Evolutionary conservation across 1,284 basidiomycete species (phyloP).

Genomic region (Clitocybe nebularis): DNA sequence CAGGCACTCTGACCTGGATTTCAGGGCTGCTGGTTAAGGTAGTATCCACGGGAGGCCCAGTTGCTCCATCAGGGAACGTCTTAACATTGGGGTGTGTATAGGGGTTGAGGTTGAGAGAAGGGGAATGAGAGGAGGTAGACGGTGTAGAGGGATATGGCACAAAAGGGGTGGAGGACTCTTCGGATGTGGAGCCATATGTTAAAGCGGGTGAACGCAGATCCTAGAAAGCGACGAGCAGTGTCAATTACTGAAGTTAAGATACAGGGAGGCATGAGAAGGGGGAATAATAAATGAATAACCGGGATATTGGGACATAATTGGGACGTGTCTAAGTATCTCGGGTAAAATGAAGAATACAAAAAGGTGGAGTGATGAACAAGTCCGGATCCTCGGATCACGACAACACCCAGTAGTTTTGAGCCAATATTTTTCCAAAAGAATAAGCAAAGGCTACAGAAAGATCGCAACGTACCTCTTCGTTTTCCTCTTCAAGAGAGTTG

Average conservation of each 20-base stretch:
- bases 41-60: neutral
- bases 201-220: slow-evolving; percentile 24
- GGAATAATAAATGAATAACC: neutral
- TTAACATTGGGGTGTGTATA: neutral
- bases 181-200: slow-evolving; percentile 28
- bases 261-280: neutral
- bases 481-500: slow-evolving; percentile 53
- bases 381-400: no score
- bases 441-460: slow-evolving; percentile 2
- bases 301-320: no score
- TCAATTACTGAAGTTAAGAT: no score
- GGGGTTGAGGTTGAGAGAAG: slow-evolving; percentile 10
- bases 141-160: slow-evolving; percentile 17
- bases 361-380: no score
- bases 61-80: neutral
- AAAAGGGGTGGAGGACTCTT: slow-evolving; percentile 21
- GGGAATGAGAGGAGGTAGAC: slow-evolving; percentile 5
- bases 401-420: no score
- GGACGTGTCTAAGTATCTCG: no score
- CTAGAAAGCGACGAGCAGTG: no score
- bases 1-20: neutral
- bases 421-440: no score
- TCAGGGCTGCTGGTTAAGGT: neutral
- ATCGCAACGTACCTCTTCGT: slow-evolving; percentile 43
- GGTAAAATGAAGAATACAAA: no score